Evolutionary conservation across 345 rosid genomes (phyloP).

Genomic region (Gossypium bickii): DNA sequence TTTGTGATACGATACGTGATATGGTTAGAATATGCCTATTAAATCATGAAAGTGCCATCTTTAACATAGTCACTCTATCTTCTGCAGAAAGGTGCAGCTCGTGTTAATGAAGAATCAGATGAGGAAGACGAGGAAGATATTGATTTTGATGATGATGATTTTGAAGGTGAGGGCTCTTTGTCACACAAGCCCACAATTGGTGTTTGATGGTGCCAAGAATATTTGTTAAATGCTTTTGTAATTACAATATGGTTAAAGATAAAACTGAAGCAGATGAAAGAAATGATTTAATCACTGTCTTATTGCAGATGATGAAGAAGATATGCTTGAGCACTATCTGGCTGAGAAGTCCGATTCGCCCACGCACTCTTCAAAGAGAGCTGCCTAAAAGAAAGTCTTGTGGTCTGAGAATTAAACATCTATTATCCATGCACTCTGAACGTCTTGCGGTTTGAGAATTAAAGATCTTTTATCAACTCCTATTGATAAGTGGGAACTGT

Average conservation of each 20-base stretch:
- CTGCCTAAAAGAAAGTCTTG: constrained; percentile 18
- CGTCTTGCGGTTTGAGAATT: neutral
- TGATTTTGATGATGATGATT: constrained; percentile 85
- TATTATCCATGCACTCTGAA: constrained; percentile 36
- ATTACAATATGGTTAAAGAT: neutral
- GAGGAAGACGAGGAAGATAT: constrained; percentile 86
- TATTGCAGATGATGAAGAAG: constrained; percentile 78
- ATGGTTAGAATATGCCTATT: neutral
- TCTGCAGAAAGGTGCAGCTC: constrained; percentile 70
- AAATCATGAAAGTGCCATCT: neutral
- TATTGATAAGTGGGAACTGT: neutral
- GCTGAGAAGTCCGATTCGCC: constrained; percentile 81
- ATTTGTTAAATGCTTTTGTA: neutral
- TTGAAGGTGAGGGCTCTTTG: constrained; percentile 57
- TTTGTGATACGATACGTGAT: neutral
- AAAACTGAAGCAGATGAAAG: neutral
- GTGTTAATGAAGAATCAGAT: constrained; percentile 50
- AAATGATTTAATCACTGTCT: neutral
- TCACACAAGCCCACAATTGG: neutral
- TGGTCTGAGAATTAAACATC: neutral
- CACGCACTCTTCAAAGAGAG: constrained; percentile 47
- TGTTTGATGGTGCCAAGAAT: neutral
- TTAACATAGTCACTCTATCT: constrained; percentile 8
- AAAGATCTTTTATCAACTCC: neutral
- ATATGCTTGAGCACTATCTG: constrained; percentile 90